phyloP scores from a whole-genome alignment of 352 stramenopile genomes.

The Phytophthora colocasiae region DNA sequence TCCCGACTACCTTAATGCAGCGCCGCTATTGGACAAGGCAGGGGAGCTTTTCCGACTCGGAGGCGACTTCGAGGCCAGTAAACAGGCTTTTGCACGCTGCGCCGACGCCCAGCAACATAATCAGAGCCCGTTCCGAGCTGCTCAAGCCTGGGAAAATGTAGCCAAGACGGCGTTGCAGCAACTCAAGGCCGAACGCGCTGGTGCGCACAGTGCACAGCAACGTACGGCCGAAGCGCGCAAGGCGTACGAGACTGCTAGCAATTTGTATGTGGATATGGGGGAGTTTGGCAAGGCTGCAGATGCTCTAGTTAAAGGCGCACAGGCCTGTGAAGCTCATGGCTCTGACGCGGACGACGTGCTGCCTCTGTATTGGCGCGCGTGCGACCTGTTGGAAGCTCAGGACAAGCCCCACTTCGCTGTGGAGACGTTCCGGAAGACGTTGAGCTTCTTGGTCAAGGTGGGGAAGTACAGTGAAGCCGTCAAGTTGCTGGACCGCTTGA shows the following conservation, averaged over 20 bases:
- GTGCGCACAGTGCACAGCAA: constrained; percentile 31
- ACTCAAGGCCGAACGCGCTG: constrained; percentile 60
- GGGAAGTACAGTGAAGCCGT: constrained; percentile 53
- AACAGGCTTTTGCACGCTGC: constrained; percentile 61
- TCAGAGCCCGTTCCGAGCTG: constrained; percentile 74
- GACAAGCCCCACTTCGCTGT: constrained; percentile 86
- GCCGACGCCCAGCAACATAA: constrained; percentile 77
- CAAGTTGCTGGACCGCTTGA: constrained; percentile 58
- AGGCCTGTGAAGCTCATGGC: constrained; percentile 55
- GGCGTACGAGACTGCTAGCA: constrained; percentile 68
- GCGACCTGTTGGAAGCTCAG: constrained; percentile 79
- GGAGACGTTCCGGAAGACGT: constrained; percentile 81
- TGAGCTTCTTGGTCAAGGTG: constrained; percentile 74
- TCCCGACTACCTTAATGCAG: constrained; percentile 75
- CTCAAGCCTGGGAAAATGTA: constrained; percentile 79
- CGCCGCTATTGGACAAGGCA: constrained; percentile 76
- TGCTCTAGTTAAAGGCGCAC: constrained; percentile 70
- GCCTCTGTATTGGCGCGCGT: constrained; percentile 69
- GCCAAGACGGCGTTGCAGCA: constrained; percentile 78
- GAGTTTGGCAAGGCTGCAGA: constrained; percentile 86
- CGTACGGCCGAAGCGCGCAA: constrained; percentile 57
- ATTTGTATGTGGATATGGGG: constrained; percentile 82
- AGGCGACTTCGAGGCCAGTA: constrained; percentile 68
- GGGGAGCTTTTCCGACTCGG: constrained; percentile 74
- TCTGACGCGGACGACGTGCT: constrained; percentile 47